Evolutionary conservation across 2,329 filamentous ascomycete species (phyloP).

Genomic region (Botrytis aclada): DNA sequence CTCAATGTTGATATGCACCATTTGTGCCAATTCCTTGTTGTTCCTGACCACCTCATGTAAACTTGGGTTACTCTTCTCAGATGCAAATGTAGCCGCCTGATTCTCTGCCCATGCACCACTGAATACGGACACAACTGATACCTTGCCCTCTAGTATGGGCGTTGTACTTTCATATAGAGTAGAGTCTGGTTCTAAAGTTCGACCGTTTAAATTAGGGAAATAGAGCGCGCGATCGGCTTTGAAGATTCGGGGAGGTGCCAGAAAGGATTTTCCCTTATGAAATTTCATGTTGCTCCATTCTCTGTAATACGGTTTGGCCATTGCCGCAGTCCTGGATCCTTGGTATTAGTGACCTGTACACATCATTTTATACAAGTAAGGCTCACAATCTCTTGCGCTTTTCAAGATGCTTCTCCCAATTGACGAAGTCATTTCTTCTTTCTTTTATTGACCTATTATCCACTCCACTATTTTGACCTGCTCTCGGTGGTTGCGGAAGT

Average conservation of each 20-base stretch:
- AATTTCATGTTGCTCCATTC: slow-evolving; percentile 85
- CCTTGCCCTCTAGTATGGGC: slow-evolving; percentile 65
- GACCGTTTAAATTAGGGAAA: slow-evolving; percentile 88
- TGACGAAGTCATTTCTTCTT: slow-evolving; percentile 73
- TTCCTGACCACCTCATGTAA: slow-evolving; percentile 59
- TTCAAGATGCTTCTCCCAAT: slow-evolving; percentile 80
- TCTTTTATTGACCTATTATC: slow-evolving; percentile 66
- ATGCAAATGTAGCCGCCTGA: slow-evolving; percentile 72
- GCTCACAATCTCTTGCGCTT: slow-evolving; percentile 70
- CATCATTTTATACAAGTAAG: too few species aligned
- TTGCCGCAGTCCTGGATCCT: slow-evolving; percentile 61
- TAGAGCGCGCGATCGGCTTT: slow-evolving; percentile 77
- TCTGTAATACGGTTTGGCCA: slow-evolving; percentile 87
- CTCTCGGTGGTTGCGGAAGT: slow-evolving; percentile 66
- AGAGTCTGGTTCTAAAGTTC: slow-evolving; percentile 62
- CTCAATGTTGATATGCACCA: slow-evolving; percentile 85
- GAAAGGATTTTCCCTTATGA: slow-evolving; percentile 88
- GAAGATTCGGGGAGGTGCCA: slow-evolving; percentile 82
- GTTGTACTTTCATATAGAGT: slow-evolving; percentile 64
- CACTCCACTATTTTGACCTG: slow-evolving; percentile 79
- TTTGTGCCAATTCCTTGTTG: slow-evolving; percentile 59
- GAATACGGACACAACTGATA: slow-evolving; percentile 78
- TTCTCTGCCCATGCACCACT: slow-evolving; percentile 81
- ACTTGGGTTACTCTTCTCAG: slow-evolving; percentile 62
- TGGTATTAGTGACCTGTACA: slow-evolving; percentile 15